These are phyloP conservation scores for Triticum dicoccoides DNA, from an alignment of 176 grass and related monocot species.

Conservation along the genomic window DNA sequence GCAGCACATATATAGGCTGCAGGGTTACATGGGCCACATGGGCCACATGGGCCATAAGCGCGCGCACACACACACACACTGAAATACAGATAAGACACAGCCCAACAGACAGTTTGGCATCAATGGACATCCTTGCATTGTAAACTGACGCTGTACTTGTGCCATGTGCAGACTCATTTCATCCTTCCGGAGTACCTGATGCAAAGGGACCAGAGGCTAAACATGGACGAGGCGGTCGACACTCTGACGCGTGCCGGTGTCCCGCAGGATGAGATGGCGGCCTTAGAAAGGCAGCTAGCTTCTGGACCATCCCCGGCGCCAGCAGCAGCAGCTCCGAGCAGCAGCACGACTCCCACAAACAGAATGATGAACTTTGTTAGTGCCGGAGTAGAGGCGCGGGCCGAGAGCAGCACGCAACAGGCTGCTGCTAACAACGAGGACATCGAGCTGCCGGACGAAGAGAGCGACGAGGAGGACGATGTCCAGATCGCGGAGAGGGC, in stretches of 20 bases:
- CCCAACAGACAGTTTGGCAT: not conserved
- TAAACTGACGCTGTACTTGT: slow-evolving; percentile 10
- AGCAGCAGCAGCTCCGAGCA: slow-evolving; percentile 29
- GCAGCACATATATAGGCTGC: too few relatives aligned
- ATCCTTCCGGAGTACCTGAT: slow-evolving; percentile 88
- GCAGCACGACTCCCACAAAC: slow-evolving; percentile 7
- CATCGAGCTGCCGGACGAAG: slow-evolving; percentile 90
- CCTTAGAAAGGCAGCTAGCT: slow-evolving; percentile 77
- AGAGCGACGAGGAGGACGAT: slow-evolving; percentile 71
- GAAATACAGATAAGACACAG: too few relatives aligned
- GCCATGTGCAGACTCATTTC: slow-evolving; percentile 72
- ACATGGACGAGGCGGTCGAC: slow-evolving; percentile 83
- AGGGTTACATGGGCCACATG: too few relatives aligned
- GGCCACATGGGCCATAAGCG: too few relatives aligned
- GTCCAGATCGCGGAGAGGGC: slow-evolving; percentile 66
- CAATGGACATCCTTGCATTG: not conserved
- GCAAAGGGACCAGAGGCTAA: slow-evolving; percentile 85
- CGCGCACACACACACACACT: too few relatives aligned
- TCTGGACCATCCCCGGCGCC: slow-evolving; percentile 37
- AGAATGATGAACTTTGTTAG: slow-evolving; percentile 81
- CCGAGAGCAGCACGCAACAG: slow-evolving; percentile 41
- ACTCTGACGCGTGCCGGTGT: slow-evolving; percentile 73
- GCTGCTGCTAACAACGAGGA: slow-evolving; percentile 68
- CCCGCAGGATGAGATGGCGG: slow-evolving; percentile 86
- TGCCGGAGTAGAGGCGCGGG: slow-evolving; percentile 62